Percentiles rank a stretch among this genome's conserved stretches.
Evolutionary conservation across 176 grass and related monocot species (phyloP).

Genomic region (Coix lacrymajobi): DNA sequence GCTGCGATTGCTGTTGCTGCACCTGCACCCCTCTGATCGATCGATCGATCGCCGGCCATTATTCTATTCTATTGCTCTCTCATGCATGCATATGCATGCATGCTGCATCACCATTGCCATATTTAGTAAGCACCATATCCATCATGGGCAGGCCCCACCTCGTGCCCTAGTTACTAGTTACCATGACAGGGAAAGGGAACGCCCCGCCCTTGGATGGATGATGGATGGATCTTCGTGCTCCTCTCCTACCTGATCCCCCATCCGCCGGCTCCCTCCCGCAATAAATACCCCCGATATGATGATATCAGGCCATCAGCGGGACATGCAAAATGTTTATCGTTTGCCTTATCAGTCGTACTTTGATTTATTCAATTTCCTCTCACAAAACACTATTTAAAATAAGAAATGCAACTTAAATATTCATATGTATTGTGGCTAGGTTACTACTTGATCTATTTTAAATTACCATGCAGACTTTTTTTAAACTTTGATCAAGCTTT

Average conservation of each 20-base stretch:
- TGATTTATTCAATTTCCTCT: too few species aligned
- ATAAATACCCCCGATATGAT: not conserved
- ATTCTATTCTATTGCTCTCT: slow-evolving; percentile 26
- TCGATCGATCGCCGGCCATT: slow-evolving; percentile 9
- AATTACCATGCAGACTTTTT: too few species aligned
- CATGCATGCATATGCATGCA: not conserved
- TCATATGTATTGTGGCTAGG: too few species aligned
- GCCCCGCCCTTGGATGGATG: too few species aligned
- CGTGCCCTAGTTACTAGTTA: not conserved
- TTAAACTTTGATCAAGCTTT: too few species aligned
- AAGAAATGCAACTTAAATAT: too few species aligned
- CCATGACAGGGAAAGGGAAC: not conserved
- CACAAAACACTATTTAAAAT: too few species aligned
- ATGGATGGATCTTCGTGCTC: not conserved
- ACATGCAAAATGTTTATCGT: too few species aligned
- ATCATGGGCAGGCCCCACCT: slow-evolving; percentile 34
- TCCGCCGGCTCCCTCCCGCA: slow-evolving; percentile 6
- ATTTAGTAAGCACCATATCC: slow-evolving; percentile 32
- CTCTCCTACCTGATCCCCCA: slow-evolving; percentile 34
- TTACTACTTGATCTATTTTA: too few species aligned
- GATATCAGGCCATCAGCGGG: too few species aligned
- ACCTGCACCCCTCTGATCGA: not conserved
- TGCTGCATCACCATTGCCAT: slow-evolving; percentile 26
- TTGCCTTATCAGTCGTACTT: too few species aligned
- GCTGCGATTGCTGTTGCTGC: not conserved